Base-by-base conservation (phyloP, 129 eudicot species). In the Erigeron canadensis region DNA sequence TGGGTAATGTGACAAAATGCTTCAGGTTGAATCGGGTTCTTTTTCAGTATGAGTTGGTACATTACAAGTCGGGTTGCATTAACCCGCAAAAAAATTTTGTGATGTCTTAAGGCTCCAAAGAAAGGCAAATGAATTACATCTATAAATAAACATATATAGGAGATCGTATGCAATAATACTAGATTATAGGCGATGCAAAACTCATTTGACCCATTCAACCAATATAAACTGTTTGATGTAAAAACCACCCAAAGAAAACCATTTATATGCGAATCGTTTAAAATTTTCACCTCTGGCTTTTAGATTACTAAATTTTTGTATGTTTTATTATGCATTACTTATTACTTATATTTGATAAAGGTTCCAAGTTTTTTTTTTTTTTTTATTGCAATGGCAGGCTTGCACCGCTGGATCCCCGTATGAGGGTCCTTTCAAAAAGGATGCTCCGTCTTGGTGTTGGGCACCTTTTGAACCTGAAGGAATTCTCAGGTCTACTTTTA, bases 381-480 rank as follows among this genome's bases (percentile, higher is more conserved):
- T 23, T 77, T 77, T 4, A 62, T 61, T 23, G 23, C 44, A 77
- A 39, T 62, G 44, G 75, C 73, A 91, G 98, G 85, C 80, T 70
- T 93, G 98, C 84, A 83, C 95, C 3, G 57, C 51, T 34, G 81
- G 68, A 71, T 93, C 96, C 56, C 98, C 98, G 69, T 71, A 75
- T 63, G 89, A 83, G 75, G 98, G 98, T 40, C 92, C 96, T 70
- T 80, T 93, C 63, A 80, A 74, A 42, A 65, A 77, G 74, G 89
- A 86, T 81, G 98, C 98, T 81, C 98, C 98, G 59, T 77, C 84
- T 2, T 91, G 96, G 96, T 91, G 98, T 70, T 79, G 66, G 82
- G 98, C 96, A 28, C 94, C 94, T 76, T 91, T 91, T 79, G 98
- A 91, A 76, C 98, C 98, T 10, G 98, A 91, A 83, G 98, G 98